phyloP scores from a whole-genome alignment of 768 basidiomycete species.

The Xanthoconium purpureum region DNA sequence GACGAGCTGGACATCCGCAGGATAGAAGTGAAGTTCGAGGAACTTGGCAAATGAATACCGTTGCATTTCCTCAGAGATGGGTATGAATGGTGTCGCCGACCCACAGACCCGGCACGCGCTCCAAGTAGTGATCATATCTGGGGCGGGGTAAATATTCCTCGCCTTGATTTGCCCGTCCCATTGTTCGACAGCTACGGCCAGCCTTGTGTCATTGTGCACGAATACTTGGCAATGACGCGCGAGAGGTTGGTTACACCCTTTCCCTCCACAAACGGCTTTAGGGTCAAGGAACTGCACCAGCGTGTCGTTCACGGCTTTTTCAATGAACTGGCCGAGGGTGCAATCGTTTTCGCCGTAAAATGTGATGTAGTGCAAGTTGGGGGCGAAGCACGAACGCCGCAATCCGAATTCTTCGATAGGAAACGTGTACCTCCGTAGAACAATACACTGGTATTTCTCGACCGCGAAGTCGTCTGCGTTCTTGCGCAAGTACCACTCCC shows the following conservation, averaged over 20 bases:
- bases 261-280: slow-evolving; percentile 76
- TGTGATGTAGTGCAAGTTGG: slow-evolving; percentile 65
- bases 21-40: slow-evolving; percentile 94
- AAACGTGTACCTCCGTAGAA: slow-evolving; percentile 75
- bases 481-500: slow-evolving; percentile 94
- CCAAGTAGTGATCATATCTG: slow-evolving; percentile 87
- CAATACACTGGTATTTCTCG: slow-evolving; percentile 90
- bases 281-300: slow-evolving; percentile 68
- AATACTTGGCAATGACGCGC: slow-evolving; percentile 87
- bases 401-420: slow-evolving; percentile 65
- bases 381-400: slow-evolving; percentile 76
- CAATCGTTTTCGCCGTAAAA: slow-evolving; percentile 94
- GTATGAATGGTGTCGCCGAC: slow-evolving; percentile 82
- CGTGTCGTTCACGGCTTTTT: slow-evolving; percentile 68
- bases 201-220: slow-evolving; percentile 80
- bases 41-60: slow-evolving; percentile 95
- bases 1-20: slow-evolving; percentile 79
- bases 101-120: slow-evolving; percentile 79
- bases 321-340: slow-evolving; percentile 92
- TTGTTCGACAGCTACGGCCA: slow-evolving; percentile 85
- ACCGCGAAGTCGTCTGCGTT: slow-evolving; percentile 84
- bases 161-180: slow-evolving; percentile 79
- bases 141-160: slow-evolving; percentile 52
- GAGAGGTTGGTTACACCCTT: slow-evolving; percentile 78
- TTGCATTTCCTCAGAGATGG: slow-evolving; percentile 88